Evolutionary conservation across 225 moss, liverwort and hornwort species (phyloP).

Genomic region (Pseudoscleropodium purum): DNA sequence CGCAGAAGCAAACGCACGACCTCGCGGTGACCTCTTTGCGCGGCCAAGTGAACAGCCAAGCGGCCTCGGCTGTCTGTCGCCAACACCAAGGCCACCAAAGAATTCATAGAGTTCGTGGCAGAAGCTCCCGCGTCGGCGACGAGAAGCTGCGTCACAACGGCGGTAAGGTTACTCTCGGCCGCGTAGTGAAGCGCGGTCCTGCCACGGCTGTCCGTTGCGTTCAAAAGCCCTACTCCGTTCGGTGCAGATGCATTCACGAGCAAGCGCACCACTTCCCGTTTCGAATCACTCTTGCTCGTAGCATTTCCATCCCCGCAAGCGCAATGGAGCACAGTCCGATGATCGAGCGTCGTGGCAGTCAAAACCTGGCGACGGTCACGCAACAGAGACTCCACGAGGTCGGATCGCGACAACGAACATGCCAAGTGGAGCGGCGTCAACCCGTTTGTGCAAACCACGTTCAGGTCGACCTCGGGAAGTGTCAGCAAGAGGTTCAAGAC

Average conservation of each 20-base stretch:
- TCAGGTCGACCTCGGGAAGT: constrained; percentile 1
- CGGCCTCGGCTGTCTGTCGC: not conserved
- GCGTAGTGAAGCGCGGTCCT: not conserved
- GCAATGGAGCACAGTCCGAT: not conserved
- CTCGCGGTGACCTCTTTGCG: not conserved
- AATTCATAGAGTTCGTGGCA: not conserved
- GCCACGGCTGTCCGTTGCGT: not conserved
- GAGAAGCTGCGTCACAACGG: not conserved
- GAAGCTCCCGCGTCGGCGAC: not conserved
- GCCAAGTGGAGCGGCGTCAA: not conserved
- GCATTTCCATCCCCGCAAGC: not conserved
- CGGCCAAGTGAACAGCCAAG: not conserved
- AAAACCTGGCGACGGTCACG: not conserved
- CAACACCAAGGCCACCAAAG: not conserved
- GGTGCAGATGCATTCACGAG: not conserved
- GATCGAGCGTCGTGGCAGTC: not conserved
- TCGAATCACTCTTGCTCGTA: not conserved
- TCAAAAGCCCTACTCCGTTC: not conserved
- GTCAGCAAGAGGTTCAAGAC: not conserved
- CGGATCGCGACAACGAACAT: not conserved
- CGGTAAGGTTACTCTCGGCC: not conserved
- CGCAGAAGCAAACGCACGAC: not conserved
- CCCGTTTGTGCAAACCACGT: not conserved
- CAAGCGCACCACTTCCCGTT: not conserved
- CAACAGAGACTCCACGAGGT: not conserved